Evolutionary conservation across 202 grass and related monocot species (phyloP), one percentile per base, ranked within the genome.

Genomic region (Sporobolus alterniflorus): DNA sequence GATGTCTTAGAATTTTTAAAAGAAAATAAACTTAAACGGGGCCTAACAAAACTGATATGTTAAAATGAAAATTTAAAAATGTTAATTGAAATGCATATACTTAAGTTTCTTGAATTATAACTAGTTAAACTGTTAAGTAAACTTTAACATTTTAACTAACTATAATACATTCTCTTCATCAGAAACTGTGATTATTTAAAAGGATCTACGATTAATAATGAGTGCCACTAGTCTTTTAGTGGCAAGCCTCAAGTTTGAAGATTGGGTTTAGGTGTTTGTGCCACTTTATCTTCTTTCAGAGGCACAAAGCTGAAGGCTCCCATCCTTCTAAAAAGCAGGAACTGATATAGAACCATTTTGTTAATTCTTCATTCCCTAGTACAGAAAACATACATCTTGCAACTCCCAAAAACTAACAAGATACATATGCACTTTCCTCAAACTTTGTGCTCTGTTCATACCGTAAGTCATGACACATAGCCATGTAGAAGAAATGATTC

Each of bases 281-380:
- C 79, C 88, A 48, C 88, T 74, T 87, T 87, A 90, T 87, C 79
- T 87, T 87, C 74, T 90, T 79, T 79, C 69, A 28, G n/a, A 74
- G 78, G 44, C 41, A n/a, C n/a, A n/a, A n/a, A n/a, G 33, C 73
- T 43, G n/a, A n/a, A 74, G 43, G 73, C 26, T 83, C 79, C 69
- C 79, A 21, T 83, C 75, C 63, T 87, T 47, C 44, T 69, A 70
- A 80, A 90, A 87, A 90, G 79, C 55, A 63, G 13, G 51, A 83
- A 79, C 28, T 3, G 15, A 67, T 28, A 74, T n/a, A 77, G 32
- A 60, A 22, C 42, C 21, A 21, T 54, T 78, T 73, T 63, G 11
- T 83, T 72, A 75, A 69, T 79, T 90, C 75, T 80, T 90, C 87
- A 87, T 62, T 82, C 52, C 80, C 63, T 83, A 87, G 71, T 64